A percentile compares a stretch with the other conserved stretches of the same genome.
Evolutionary conservation across 345 rosid species (phyloP).

Genomic region (Litchi chinensis): DNA sequence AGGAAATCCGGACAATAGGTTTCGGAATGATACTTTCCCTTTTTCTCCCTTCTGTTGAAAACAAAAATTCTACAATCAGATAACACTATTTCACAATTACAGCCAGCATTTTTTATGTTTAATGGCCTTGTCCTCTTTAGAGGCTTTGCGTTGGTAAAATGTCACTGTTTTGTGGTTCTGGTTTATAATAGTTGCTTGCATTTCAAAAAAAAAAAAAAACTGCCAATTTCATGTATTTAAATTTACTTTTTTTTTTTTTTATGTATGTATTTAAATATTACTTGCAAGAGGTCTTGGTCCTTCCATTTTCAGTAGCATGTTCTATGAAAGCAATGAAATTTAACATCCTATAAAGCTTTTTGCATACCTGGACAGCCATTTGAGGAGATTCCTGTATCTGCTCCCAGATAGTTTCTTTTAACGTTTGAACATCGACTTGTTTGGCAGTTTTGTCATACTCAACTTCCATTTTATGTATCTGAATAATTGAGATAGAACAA

Average conservation of each 20-base stretch:
- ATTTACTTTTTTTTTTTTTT: no score
- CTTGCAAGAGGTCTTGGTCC: neutral
- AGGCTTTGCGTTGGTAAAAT: no score
- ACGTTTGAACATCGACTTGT: constrained; percentile 88
- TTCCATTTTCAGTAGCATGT: no score
- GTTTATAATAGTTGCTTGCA: no score
- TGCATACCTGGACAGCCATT: constrained; percentile 47
- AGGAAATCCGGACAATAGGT: constrained; percentile 71
- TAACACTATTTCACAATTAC: neutral
- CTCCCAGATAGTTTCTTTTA: constrained; percentile 88
- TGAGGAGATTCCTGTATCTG: constrained; percentile 58
- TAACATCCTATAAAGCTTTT: neutral
- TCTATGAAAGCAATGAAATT: neutral
- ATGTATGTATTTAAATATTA: no score
- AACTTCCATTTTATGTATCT: constrained; percentile 85
- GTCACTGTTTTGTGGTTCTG: no score
- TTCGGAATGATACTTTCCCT: constrained; percentile 62
- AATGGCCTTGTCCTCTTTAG: no score
- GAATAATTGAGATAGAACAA: constrained; percentile 21
- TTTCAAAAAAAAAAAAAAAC: no score
- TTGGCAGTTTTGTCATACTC: constrained; percentile 84
- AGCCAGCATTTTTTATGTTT: neutral
- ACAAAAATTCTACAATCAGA: constrained; percentile 12
- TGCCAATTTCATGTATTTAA: neutral
- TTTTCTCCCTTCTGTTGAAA: constrained; percentile 41